These are phyloP conservation scores for Suillus americanus DNA, from an alignment of 768 basidiomycete genomes.

Conservation along the genomic window DNA sequence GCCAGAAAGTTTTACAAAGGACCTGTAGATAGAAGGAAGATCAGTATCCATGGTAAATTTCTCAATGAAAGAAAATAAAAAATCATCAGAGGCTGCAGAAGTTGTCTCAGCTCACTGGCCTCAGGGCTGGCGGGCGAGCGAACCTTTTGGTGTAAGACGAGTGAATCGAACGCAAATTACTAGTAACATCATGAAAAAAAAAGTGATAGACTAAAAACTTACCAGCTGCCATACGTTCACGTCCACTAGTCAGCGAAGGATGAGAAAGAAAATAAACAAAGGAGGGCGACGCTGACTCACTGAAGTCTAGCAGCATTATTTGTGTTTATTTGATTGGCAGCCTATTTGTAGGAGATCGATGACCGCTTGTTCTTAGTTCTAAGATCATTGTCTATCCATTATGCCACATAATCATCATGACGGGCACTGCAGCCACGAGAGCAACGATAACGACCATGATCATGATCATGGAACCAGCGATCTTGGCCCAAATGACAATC, in stretches of 20 bases:
- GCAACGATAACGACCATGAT: constrained; percentile 58
- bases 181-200: constrained; percentile 52
- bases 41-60: background rate
- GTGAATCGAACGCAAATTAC: constrained; percentile 92
- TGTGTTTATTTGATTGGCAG: background rate
- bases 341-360: background rate
- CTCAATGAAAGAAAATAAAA: background rate
- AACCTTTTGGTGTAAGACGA: constrained; percentile 66
- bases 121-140: constrained; percentile 76
- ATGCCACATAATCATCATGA: constrained; percentile 50
- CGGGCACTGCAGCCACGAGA: constrained; percentile 58
- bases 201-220: constrained; percentile 18
- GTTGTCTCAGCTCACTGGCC: constrained; percentile 71
- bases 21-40: background rate
- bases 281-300: background rate
- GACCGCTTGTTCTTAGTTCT: background rate
- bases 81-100: constrained; percentile 50
- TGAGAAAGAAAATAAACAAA: background rate
- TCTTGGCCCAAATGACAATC: constrained; percentile 61
- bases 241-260: background rate
- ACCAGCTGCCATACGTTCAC: constrained; percentile 10
- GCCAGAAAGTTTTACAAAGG: background rate
- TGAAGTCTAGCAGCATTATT: background rate
- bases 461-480: constrained; percentile 42
- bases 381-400: background rate